Conservation (phyloP, 345 rosid species). For the Citrus medica region DNA sequence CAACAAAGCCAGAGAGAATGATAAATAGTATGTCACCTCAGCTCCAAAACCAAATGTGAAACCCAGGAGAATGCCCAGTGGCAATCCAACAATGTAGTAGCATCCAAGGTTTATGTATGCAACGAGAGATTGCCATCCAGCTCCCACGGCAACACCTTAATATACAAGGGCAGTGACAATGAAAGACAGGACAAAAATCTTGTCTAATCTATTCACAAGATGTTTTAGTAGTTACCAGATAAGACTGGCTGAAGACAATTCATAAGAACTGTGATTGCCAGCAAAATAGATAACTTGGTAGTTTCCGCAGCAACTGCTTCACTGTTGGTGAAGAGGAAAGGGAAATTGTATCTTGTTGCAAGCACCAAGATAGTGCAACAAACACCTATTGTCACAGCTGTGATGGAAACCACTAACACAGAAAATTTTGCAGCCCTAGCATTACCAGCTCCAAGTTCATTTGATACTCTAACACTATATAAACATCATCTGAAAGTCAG, state of each 20-base stretch:
- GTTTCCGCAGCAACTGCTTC: constrained; percentile 77
- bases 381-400: constrained; percentile 61
- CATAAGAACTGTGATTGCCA: constrained; percentile 68
- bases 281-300: constrained; percentile 58
- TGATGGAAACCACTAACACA: constrained; percentile 68
- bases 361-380: constrained; percentile 56
- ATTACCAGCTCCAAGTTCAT: constrained; percentile 85
- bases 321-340: constrained; percentile 74
- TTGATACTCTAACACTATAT: constrained; percentile 83
- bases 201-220: neutral
- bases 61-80: constrained; percentile 79
- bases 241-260: constrained; percentile 91
- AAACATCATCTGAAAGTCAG: constrained; percentile 6
- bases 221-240: constrained; percentile 49
- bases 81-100: constrained; percentile 79
- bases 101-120: constrained; percentile 87
- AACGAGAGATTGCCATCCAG: constrained; percentile 88
- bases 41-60: constrained; percentile 69
- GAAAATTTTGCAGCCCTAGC: constrained; percentile 59
- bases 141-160: constrained; percentile 94
- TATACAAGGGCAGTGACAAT: neutral
- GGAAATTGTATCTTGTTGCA: constrained; percentile 62
- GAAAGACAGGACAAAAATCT: neutral
- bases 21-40: constrained; percentile 32
- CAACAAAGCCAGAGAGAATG: neutral